phyloP scores from a whole-genome alignment of 257 asterid genomes.

The Ligustrum vulgare region DNA sequence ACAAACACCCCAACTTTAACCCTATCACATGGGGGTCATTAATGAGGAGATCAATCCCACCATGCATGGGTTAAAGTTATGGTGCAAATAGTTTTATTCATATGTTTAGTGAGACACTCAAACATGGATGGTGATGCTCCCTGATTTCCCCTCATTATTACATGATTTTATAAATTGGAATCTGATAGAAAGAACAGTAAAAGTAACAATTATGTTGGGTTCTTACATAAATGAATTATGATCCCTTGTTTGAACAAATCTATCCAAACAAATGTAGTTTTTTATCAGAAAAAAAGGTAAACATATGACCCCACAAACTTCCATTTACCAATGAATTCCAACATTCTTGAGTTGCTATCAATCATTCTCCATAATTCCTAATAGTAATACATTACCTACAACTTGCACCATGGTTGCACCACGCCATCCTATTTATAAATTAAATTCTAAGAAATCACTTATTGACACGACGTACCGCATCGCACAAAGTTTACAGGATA shows the following conservation, averaged over 20 bases:
- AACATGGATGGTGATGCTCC: conserved; percentile 32
- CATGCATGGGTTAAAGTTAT: too few relatives aligned
- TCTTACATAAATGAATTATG: conserved; percentile 23
- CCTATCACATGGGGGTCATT: too few relatives aligned
- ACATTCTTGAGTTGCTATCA: conserved; percentile 9
- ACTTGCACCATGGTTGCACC: conserved; percentile 30
- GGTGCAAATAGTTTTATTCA: too few relatives aligned
- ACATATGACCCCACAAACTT: conserved; percentile 23
- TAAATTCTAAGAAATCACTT: conserved; percentile 10
- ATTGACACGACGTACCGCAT: not conserved
- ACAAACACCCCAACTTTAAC: too few relatives aligned
- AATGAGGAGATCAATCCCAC: too few relatives aligned
- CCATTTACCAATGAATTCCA: conserved; percentile 29
- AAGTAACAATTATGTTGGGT: conserved; percentile 38
- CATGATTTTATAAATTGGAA: conserved; percentile 36
- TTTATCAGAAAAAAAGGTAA: not conserved
- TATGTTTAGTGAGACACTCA: conserved; percentile 1
- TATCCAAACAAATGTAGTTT: too few relatives aligned
- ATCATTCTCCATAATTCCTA: not conserved
- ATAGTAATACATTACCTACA: not conserved
- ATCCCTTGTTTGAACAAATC: conserved; percentile 22
- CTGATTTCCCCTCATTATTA: conserved; percentile 40
- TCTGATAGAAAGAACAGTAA: conserved; percentile 41
- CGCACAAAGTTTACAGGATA: not conserved
- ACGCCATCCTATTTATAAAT: conserved; percentile 30